Percentiles rank a stretch among this genome's conserved stretches.
Conservation (phyloP, 108 stramenopile genomes). For the Nannochloropsis salina region DNA sequence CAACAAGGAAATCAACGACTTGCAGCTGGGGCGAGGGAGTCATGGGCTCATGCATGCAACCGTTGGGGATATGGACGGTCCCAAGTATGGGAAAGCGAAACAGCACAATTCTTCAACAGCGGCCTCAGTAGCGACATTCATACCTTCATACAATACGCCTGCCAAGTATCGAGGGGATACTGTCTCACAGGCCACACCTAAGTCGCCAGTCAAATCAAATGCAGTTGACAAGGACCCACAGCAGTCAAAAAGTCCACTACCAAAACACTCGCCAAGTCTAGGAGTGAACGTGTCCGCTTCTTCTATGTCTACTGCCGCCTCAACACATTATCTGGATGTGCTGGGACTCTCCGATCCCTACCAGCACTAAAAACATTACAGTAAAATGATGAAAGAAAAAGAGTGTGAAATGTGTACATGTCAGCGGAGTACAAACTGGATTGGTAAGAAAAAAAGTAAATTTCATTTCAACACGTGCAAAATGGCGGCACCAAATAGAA, state of each 20-base stretch:
- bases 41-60: not conserved
- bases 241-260: no score
- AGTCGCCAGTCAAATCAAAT: no score
- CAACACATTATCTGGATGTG: slow-evolving; percentile 20
- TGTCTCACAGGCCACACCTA: no score
- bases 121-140: not conserved
- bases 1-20: slow-evolving; percentile 56
- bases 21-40: slow-evolving; percentile 28
- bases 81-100: not conserved
- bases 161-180: no score
- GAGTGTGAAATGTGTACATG: not conserved
- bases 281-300: not conserved
- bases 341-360: slow-evolving; percentile 12
- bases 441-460: no score
- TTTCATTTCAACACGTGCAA: no score
- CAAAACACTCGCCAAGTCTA: not conserved
- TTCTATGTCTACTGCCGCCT: not conserved
- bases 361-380: not conserved
- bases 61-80: not conserved
- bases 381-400: not conserved
- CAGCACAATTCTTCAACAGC: not conserved
- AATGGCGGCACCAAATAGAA: no score
- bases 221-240: no score
- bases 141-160: not conserved
- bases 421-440: not conserved